These are phyloP conservation scores for Pluteus cervinus DNA, from an alignment of 768 basidiomycete species.

Conservation along the genomic window DNA sequence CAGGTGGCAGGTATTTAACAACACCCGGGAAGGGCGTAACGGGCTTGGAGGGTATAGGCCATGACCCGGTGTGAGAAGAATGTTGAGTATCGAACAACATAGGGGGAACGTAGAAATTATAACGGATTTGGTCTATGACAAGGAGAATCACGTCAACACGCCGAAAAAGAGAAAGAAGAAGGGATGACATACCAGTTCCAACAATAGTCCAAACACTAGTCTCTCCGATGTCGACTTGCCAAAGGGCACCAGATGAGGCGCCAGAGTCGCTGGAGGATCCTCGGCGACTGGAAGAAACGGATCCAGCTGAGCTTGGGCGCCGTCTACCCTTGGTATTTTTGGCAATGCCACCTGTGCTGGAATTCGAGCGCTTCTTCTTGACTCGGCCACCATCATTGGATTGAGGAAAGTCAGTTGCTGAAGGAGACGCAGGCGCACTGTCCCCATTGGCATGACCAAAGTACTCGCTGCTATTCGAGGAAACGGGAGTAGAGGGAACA, in stretches of 20 bases:
- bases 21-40: conserved; percentile 84
- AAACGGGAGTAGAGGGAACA: conserved; percentile 54
- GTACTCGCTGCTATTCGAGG: conserved; percentile 55
- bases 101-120: conserved; percentile 90
- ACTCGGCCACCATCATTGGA: conserved; percentile 84
- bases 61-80: conserved; percentile 62
- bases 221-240: conserved; percentile 90
- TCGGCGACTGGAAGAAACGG: conserved; percentile 59
- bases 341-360: conserved; percentile 56
- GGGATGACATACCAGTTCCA: conserved; percentile 63
- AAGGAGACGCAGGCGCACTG: conserved; percentile 68
- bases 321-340: conserved; percentile 54
- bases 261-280: conserved; percentile 62
- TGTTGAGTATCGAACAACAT: conserved; percentile 77
- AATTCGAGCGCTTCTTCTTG: conserved; percentile 77
- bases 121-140: conserved; percentile 74
- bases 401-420: conserved; percentile 54
- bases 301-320: conserved; percentile 73
- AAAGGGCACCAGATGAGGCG: conserved; percentile 72
- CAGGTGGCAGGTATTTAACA: conserved; percentile 87
- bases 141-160: conserved; percentile 12
- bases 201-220: conserved; percentile 94
- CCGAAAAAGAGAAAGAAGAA: conserved; percentile 2
- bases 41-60: conserved; percentile 75
- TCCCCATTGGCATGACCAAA: conserved; percentile 49